Evolutionary conservation across 2,329 filamentous ascomycete genomes (phyloP).

Genomic region (Sphaerostilbella broomeana): DNA sequence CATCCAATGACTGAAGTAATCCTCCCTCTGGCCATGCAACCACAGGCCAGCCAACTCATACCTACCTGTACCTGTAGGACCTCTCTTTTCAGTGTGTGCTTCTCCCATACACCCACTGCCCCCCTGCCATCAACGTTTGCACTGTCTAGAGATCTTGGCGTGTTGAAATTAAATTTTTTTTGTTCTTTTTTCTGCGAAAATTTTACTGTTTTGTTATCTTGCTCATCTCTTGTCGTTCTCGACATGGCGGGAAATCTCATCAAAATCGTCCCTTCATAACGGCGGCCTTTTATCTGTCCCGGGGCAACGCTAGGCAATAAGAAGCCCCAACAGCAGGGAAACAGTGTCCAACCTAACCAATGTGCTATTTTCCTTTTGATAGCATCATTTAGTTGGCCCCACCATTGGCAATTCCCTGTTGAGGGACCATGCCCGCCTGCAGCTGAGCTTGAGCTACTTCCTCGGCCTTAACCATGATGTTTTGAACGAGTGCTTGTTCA

Average conservation of each 20-base stretch:
- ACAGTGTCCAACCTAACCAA: conserved; percentile 2
- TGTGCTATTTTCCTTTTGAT: neutral
- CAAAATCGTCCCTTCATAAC: conserved; percentile 12
- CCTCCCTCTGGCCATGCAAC: conserved; percentile 3
- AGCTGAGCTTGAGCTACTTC: conserved; percentile 30
- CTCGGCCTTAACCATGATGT: conserved; percentile 60
- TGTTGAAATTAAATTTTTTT: neutral
- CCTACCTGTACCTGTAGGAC: conserved; percentile 2
- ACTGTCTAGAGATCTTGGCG: conserved; percentile 9
- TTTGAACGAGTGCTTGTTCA: conserved; percentile 75
- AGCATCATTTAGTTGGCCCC: conserved; percentile 13
- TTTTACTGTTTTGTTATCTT: neutral
- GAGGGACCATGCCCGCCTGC: conserved; percentile 14
- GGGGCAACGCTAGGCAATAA: neutral
- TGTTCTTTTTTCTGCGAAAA: neutral
- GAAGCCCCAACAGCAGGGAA: conserved; percentile 1
- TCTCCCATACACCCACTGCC: neutral
- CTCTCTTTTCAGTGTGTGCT: neutral
- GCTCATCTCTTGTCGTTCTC: neutral
- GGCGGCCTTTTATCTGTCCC: conserved; percentile 3
- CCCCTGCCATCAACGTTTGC: conserved; percentile 3
- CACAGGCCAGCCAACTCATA: conserved; percentile 3
- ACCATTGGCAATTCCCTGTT: conserved; percentile 8
- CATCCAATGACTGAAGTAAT: conserved; percentile 5
- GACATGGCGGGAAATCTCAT: conserved; percentile 9